Conservation (phyloP, 352 stramenopile genomes). For the Achlya hypogyna region DNA sequence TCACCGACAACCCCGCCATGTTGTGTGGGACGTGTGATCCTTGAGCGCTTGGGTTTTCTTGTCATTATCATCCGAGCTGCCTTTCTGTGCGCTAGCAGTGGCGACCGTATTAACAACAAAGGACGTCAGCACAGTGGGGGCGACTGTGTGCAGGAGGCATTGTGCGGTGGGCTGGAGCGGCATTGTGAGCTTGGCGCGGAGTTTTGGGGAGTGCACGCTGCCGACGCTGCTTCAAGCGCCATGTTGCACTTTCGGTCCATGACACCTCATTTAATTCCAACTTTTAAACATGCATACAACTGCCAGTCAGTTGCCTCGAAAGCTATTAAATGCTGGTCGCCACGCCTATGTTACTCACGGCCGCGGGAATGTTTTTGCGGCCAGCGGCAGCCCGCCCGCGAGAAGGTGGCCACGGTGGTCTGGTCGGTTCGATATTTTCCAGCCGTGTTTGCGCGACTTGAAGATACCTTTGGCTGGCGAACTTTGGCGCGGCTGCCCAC, state of each 20-base stretch:
- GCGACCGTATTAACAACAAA: background rate
- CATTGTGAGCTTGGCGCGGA: background rate
- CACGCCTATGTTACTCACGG: background rate
- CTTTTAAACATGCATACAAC: background rate
- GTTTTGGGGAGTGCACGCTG: background rate
- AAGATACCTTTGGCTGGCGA: background rate
- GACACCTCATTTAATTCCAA: background rate
- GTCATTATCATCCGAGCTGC: background rate
- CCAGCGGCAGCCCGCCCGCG: background rate
- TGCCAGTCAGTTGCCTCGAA: background rate
- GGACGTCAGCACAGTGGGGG: background rate
- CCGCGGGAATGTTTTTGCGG: background rate
- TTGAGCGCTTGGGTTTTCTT: background rate
- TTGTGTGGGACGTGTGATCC: background rate
- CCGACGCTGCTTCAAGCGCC: background rate
- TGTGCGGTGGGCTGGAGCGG: background rate
- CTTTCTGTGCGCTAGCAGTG: background rate
- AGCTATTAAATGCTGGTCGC: too few relatives aligned
- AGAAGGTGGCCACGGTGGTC: background rate
- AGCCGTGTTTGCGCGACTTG: background rate
- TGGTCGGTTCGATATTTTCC: background rate
- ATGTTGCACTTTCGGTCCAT: background rate
- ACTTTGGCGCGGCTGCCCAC: background rate
- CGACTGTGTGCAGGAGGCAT: background rate
- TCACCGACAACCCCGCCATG: background rate